These are phyloP conservation scores for Phytopythium mirpurense DNA, from an alignment of 352 stramenopile species.

Conservation along the genomic window DNA sequence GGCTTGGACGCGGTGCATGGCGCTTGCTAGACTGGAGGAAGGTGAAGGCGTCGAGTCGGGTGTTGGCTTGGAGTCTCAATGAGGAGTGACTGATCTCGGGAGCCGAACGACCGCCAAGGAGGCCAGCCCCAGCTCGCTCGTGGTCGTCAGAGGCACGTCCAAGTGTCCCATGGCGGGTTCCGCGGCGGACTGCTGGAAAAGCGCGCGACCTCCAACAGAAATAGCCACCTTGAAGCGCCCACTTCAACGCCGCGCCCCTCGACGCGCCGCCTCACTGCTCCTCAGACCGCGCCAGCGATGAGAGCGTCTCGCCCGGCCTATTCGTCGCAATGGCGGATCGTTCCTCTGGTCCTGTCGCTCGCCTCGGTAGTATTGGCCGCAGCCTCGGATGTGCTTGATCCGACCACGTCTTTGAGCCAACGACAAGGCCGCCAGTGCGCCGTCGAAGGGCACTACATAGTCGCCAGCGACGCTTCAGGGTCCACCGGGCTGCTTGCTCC, in stretches of 20 bases:
- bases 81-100: not conserved
- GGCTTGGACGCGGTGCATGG: not conserved
- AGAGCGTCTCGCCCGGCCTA: not conserved
- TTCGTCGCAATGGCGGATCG: not conserved
- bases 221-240: constrained; percentile 1
- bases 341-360: not conserved
- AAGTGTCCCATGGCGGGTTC: no score
- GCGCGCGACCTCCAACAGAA: not conserved
- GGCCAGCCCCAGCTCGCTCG: no score
- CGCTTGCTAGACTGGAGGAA: not conserved
- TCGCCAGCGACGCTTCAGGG: not conserved
- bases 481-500: not conserved
- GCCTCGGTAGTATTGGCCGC: not conserved
- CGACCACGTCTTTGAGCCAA: not conserved
- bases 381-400: not conserved
- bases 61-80: not conserved
- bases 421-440: constrained; percentile 2
- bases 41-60: not conserved
- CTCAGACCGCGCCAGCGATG: not conserved
- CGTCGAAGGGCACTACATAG: not conserved
- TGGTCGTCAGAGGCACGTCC: no score
- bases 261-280: not conserved
- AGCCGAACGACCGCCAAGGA: not conserved
- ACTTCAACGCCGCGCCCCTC: not conserved
- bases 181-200: not conserved